Evolutionary conservation across 140 eudicot species (phyloP), one percentile per base, ranked within the genome.

Genomic region (Anethum foeniculum): DNA sequence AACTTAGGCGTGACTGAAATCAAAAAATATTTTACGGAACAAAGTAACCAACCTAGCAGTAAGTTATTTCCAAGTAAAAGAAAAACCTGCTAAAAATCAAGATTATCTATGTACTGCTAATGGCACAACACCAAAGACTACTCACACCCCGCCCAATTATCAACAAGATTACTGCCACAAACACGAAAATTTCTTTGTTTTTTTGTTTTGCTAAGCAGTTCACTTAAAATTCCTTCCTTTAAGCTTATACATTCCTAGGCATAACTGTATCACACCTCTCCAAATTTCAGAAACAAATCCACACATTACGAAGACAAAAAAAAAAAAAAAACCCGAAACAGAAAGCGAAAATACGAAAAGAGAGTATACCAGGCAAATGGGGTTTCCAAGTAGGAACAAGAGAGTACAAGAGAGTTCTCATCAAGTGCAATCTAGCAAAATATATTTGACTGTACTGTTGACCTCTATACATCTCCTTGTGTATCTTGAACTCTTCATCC

Each of bases 371-470:
- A 80, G 98, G 95, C 48, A 94, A 77, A 47, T 92, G 91, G 85
- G 98, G 97, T 83, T 94, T 94, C 98, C 97, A 94, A 54, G 73
- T 89, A 78, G 97, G 98, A 58, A 92, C 82, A 18, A 94, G 92
- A 75, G 98, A 92, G 91, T 94, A 86, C 73, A 92, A 88, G 18
- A 92, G 93, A 78, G 97, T 88, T 88, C 96, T 85, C 88, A 90
- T 87, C 81, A 92, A 78, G 83, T 90, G 94, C 79, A 94, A 91
- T 82, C 98, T 84, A 19, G 93, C 92, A 79, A 89, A 92, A 80
- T 94, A 94, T 16, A 94, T 89, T 49, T 92, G 98, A 80, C 98
- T 94, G 80, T 94, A 94, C 77, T 94, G 98, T 82, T 94, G 98
- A 71, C 98, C 98, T 68, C 84, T 90, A 86, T 94, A 94, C 86